A percentile compares a stretch with the other conserved stretches of the same genome.
phyloP scores from a whole-genome alignment of 768 basidiomycete genomes.

The Boletus fagicola region DNA sequence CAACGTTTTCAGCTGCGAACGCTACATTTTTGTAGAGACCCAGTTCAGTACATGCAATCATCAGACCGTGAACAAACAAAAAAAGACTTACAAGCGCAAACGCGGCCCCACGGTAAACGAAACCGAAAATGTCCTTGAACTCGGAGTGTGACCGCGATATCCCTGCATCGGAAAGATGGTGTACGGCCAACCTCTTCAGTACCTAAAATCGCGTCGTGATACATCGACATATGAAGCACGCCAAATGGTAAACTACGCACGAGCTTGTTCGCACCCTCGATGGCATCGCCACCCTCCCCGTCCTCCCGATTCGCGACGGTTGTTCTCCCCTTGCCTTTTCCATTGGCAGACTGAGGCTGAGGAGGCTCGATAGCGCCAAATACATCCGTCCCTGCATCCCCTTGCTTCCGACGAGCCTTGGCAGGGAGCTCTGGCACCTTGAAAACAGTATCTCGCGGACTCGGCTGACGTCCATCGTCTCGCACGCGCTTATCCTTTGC shows the following conservation, averaged over 20 bases:
- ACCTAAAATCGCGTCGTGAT: conserved; percentile 22
- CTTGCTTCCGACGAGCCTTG: conserved; percentile 21
- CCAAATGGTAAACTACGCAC: conserved; percentile 36
- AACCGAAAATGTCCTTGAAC: conserved; percentile 41
- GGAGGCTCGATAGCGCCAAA: conserved; percentile 28
- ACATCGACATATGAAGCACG: background rate
- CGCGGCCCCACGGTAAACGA: conserved; percentile 38
- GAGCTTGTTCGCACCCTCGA: conserved; percentile 62
- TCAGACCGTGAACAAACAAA: background rate
- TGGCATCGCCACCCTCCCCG: conserved; percentile 23
- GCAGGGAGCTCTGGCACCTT: conserved; percentile 51
- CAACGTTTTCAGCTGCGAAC: conserved; percentile 30
- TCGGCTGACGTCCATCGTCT: background rate
- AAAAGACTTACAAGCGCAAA: conserved; percentile 40
- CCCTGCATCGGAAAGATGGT: conserved; percentile 32
- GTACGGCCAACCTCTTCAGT: conserved; percentile 40
- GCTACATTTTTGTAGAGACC: conserved; percentile 11
- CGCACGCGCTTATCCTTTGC: conserved; percentile 1
- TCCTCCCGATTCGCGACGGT: conserved; percentile 28
- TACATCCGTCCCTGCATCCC: conserved; percentile 28
- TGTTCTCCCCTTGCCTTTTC: conserved; percentile 40
- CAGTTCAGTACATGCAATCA: background rate
- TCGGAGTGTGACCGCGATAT: conserved; percentile 37
- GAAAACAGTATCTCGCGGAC: conserved; percentile 26
- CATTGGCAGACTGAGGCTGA: conserved; percentile 15